Percentiles rank a stretch among this genome's conserved stretches.
phyloP scores from a whole-genome alignment of 148 eudicot genomes.

The Vaccinium myrtillus region DNA sequence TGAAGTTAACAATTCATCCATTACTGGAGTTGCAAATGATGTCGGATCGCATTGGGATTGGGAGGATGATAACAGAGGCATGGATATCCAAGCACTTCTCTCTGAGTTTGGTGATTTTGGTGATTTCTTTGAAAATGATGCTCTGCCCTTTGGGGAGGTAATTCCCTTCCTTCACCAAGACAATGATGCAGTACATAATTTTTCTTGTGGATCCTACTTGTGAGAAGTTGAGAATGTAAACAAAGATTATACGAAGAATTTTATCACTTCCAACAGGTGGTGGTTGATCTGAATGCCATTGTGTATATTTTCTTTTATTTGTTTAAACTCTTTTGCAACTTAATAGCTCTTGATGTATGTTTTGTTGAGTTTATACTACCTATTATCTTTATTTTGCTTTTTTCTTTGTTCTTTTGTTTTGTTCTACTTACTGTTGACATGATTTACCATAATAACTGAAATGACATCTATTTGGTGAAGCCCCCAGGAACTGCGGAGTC shows the following conservation, averaged over 20 bases:
- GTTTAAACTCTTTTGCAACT: background rate
- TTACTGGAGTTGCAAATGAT: slow-evolving; percentile 61
- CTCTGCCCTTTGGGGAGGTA: slow-evolving; percentile 96
- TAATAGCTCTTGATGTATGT: background rate
- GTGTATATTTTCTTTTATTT: background rate
- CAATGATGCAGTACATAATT: background rate
- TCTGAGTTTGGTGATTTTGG: slow-evolving; percentile 98
- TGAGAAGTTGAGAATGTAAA: background rate
- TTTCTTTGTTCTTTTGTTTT: background rate
- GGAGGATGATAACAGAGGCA: slow-evolving; percentile 88
- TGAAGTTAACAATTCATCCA: slow-evolving; percentile 50
- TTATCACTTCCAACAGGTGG: background rate
- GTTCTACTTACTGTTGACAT: background rate
- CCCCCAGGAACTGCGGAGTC: slow-evolving; percentile 97
- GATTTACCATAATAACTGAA: background rate
- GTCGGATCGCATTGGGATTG: slow-evolving; percentile 73
- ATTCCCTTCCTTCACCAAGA: slow-evolving; percentile 5
- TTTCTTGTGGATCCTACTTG: background rate
- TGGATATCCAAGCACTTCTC: slow-evolving; percentile 93
- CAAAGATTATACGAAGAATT: background rate
- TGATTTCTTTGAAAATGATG: slow-evolving; percentile 85
- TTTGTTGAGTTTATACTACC: background rate
- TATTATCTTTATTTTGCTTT: background rate
- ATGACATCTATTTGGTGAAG: slow-evolving; percentile 50
- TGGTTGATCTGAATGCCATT: background rate